Percentiles rank a stretch among this genome's conserved stretches.
These are phyloP conservation scores for Gamsiella multidivaricata DNA, from an alignment of 192 early-diverging fungal species.

Conservation along the genomic window DNA sequence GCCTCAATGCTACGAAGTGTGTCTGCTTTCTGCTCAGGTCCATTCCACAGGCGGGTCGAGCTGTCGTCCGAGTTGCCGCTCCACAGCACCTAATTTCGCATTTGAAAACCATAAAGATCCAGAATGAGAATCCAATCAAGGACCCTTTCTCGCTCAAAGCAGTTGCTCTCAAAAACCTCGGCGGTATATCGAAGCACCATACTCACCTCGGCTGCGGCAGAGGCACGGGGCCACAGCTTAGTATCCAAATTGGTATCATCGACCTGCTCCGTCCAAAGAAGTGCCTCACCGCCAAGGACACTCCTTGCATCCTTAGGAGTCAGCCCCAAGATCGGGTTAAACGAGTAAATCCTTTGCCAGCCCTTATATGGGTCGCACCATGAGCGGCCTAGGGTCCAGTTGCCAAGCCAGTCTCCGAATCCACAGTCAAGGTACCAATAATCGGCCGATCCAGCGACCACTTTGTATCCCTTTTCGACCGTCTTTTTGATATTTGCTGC, in stretches of 20 bases:
- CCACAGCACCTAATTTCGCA: conserved; percentile 58
- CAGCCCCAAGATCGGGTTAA: conserved; percentile 70
- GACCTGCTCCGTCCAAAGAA: conserved; percentile 79
- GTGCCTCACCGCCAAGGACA: conserved; percentile 79
- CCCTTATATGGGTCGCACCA: conserved; percentile 77
- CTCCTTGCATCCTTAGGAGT: conserved; percentile 59
- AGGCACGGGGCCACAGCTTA: conserved; percentile 77
- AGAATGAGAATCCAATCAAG: no score
- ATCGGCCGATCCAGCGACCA: conserved; percentile 71
- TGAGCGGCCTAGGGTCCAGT: conserved; percentile 46
- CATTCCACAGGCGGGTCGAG: conserved; percentile 55
- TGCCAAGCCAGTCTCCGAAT: conserved; percentile 73
- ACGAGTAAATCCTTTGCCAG: conserved; percentile 81
- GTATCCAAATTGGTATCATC: conserved; percentile 73
- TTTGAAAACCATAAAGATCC: not conserved
- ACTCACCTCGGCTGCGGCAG: conserved; percentile 74
- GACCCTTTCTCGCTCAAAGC: not conserved
- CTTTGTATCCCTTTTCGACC: conserved; percentile 72
- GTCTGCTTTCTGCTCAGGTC: conserved; percentile 55
- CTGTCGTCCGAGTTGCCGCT: conserved; percentile 66
- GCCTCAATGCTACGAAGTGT: conserved; percentile 69
- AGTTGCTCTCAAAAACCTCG: not conserved
- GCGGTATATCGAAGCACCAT: not conserved
- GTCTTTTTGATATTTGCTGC: conserved; percentile 66
- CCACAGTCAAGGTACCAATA: conserved; percentile 87